Evolutionary conservation across 108 stramenopile species (phyloP), one percentile per base, ranked within the genome.

Genomic region (Fragilariopsis cylindrus): DNA sequence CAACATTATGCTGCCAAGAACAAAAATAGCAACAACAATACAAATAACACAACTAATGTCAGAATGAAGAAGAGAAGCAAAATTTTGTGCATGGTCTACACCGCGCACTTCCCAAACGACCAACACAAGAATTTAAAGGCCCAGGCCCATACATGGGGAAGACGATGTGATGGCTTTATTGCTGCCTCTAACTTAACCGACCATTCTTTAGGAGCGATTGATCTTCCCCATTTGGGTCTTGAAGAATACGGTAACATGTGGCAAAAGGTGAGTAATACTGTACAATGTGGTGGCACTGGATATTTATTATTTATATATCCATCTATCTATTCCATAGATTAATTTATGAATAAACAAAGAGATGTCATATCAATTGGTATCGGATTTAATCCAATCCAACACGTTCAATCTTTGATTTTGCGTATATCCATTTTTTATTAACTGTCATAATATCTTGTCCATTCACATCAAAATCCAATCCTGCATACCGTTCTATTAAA

Each of bases 161-260:
- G 52, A 3, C 62, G 72, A 16, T 94, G 93, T 75, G 93, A 94
- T 76, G 93, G 93, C 11, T 87, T 90, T 58, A 48, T 92, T n/a
- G 87, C 84, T 0, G 87, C 90, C 43, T 85, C 84, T 47, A 81
- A 84, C 55, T 3, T 54, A 43, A 77, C 85, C 5, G 89, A 94
- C 68, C 70, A 69, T 7, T 48, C 74, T 4, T 48, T 79, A 44
- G 82, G 77, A 48, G 80, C 85, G 12, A 64, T 87, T 40, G 30
- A 79, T 46, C 65, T 94, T 18, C 65, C 82, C 18, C 86, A 85
- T 69, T 68, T 78, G 4, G 90, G 92, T 8, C 74, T 74, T 3
- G 82, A 83, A 57, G 47, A 40, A 2, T 72, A 83, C 48, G 65
- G 19, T 47, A 83, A 83, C 54, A 88, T 79, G 76, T 74, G 65